Percentiles rank a stretch among this genome's conserved stretches.
These are phyloP conservation scores for Meira miltonrushii DNA, from an alignment of 1,284 basidiomycete species.

Conservation along the genomic window DNA sequence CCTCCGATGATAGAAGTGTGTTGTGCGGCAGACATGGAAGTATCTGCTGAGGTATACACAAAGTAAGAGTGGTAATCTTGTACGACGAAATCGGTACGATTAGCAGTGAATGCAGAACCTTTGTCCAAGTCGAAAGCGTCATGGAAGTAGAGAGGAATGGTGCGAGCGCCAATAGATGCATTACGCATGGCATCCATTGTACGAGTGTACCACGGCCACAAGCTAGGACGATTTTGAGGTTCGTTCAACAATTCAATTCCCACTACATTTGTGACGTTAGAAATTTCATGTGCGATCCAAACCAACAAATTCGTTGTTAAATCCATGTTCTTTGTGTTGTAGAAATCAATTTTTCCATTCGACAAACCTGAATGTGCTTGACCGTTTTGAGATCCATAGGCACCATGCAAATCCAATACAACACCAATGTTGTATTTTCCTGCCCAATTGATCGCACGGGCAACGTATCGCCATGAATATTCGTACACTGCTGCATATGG, in stretches of 20 bases:
- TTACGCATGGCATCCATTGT: conserved; percentile 61
- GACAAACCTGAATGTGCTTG: conserved; percentile 71
- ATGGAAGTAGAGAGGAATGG: conserved; percentile 68
- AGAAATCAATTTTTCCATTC: conserved; percentile 60
- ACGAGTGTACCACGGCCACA: conserved; percentile 45
- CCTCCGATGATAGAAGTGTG: conserved; percentile 44
- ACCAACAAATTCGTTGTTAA: conserved; percentile 63
- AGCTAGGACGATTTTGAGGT: conserved; percentile 54
- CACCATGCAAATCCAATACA: conserved; percentile 70
- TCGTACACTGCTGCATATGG: conserved; percentile 62
- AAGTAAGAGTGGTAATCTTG: conserved; percentile 68
- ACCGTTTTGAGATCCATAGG: conserved; percentile 62
- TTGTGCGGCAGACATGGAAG: conserved; percentile 28
- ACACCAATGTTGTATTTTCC: conserved; percentile 64
- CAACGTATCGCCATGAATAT: conserved; percentile 61
- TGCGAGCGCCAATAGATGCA: conserved; percentile 53
- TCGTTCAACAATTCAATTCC: conserved; percentile 73
- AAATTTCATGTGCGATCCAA: conserved; percentile 61
- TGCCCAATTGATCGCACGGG: conserved; percentile 67
- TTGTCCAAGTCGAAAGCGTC: conserved; percentile 66
- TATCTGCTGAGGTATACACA: conserved; percentile 57
- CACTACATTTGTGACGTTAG: conserved; percentile 66
- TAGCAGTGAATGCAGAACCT: conserved; percentile 60
- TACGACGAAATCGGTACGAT: conserved; percentile 66
- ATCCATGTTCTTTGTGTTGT: conserved; percentile 56